These are phyloP conservation scores for Phytophthora ohioensis DNA, from an alignment of 352 stramenopile species.

Conservation along the genomic window DNA sequence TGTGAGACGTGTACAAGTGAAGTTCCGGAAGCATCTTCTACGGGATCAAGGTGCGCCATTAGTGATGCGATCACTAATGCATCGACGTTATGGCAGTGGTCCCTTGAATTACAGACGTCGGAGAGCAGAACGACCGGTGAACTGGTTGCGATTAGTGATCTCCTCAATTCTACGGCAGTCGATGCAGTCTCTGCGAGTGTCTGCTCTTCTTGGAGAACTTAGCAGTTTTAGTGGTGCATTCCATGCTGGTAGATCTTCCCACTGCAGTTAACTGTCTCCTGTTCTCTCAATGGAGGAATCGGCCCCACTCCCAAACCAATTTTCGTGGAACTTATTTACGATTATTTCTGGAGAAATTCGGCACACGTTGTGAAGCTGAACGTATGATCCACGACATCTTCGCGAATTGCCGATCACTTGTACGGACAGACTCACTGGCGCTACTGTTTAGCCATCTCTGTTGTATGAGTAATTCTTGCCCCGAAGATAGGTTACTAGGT, in stretches of 20 bases:
- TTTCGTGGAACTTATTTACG: constrained; percentile 83
- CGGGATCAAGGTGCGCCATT: constrained; percentile 73
- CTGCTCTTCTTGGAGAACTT: constrained; percentile 52
- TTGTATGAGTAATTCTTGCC: constrained; percentile 67
- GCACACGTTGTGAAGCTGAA: constrained; percentile 76
- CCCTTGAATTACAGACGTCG: constrained; percentile 39
- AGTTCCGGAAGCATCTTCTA: constrained; percentile 73
- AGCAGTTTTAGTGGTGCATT: constrained; percentile 54
- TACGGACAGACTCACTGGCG: constrained; percentile 50
- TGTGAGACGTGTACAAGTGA: constrained; percentile 73
- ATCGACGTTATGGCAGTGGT: constrained; percentile 60
- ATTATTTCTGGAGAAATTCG: constrained; percentile 75
- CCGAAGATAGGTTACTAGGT: constrained; percentile 66
- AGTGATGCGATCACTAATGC: constrained; percentile 78
- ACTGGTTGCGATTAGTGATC: constrained; percentile 72
- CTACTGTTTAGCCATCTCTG: constrained; percentile 77
- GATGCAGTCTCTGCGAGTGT: constrained; percentile 40
- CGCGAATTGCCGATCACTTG: constrained; percentile 68
- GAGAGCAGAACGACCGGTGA: constrained; percentile 51
- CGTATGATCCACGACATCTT: constrained; percentile 88
- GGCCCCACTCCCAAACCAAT: constrained; percentile 60
- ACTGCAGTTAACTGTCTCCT: constrained; percentile 34
- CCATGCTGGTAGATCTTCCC: constrained; percentile 24
- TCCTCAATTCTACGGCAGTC: constrained; percentile 62
- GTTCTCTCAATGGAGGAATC: constrained; percentile 65